A percentile compares a stretch with the other conserved stretches of the same genome.
These are phyloP conservation scores for Baudoinia panamericana DNA, from an alignment of 495 filamentous ascomycete species.

Conservation along the genomic window DNA sequence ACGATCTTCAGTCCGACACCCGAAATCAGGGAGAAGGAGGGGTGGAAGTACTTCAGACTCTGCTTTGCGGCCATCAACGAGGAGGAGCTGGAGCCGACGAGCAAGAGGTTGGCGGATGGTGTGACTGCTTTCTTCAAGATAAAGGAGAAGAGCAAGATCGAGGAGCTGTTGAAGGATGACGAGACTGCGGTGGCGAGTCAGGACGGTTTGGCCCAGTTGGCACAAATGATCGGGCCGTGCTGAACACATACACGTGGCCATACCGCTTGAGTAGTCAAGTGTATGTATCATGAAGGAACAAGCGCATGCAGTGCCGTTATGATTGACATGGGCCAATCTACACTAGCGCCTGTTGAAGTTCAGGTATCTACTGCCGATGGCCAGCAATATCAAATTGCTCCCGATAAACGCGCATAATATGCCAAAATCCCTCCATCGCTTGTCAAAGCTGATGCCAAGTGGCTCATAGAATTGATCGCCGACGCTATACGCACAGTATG, in stretches of 20 bases:
- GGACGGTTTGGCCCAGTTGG: conserved; percentile 11
- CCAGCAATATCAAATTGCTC: conserved; percentile 65
- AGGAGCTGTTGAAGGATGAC: conserved; percentile 36
- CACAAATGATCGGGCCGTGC: conserved; percentile 13
- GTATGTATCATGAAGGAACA: too few relatives aligned
- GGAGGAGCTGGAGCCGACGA: conserved; percentile 47
- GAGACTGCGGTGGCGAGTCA: conserved; percentile 14
- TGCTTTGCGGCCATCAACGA: conserved; percentile 76
- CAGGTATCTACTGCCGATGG: conserved; percentile 36
- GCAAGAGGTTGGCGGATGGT: conserved; percentile 50
- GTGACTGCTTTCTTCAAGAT: conserved; percentile 62
- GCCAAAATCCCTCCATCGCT: conserved; percentile 68
- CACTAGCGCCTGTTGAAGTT: conserved; percentile 19
- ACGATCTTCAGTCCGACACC: conserved; percentile 55
- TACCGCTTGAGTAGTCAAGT: too few relatives aligned
- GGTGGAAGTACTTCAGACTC: conserved; percentile 57
- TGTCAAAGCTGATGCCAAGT: conserved; percentile 47
- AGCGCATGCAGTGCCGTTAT: too few relatives aligned
- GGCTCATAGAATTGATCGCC: conserved; percentile 66
- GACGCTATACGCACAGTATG: conserved; percentile 65
- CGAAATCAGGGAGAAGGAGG: conserved; percentile 37
- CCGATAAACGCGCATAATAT: conserved; percentile 61
- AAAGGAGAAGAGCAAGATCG: conserved; percentile 51
- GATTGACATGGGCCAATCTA: too few relatives aligned
- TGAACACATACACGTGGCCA: too few relatives aligned